Percentiles rank a stretch among this genome's conserved stretches.
Conservation (phyloP, 1,284 basidiomycete genomes). For the Coniophora puteana region DNA sequence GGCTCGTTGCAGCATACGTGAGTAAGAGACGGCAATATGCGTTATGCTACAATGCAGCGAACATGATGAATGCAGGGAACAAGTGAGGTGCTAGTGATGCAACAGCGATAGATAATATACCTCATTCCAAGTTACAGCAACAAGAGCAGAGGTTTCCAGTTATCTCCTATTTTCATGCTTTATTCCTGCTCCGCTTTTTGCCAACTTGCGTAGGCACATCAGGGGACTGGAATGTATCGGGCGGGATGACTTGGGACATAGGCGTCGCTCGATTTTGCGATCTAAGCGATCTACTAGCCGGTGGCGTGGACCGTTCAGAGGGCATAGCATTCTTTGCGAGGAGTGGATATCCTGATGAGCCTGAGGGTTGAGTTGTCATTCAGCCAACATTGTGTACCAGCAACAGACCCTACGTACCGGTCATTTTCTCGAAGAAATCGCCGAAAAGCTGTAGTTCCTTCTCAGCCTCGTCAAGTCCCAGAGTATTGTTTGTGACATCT, state of each 20-base stretch:
- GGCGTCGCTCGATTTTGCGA: conserved; percentile 18
- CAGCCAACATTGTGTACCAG: conserved; percentile 3
- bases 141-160: too few species aligned
- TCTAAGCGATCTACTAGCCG: conserved; percentile 9
- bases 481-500: too few species aligned
- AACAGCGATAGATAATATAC: conserved; percentile 22
- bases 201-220: conserved; percentile 17
- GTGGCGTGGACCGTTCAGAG: conserved; percentile 8
- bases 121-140: conserved; percentile 11
- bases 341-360: conserved; percentile 19
- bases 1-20: too few species aligned
- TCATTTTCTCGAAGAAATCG: conserved; percentile 23
- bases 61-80: too few species aligned
- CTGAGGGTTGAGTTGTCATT: conserved; percentile 8
- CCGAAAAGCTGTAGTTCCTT: conserved; percentile 19
- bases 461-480: too few species aligned
- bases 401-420: conserved; percentile 16
- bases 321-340: conserved; percentile 13
- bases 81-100: conserved; percentile 23
- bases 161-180: too few species aligned
- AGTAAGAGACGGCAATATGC: too few species aligned
- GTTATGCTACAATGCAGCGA: too few species aligned
- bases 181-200: conserved; percentile 26
- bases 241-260: conserved; percentile 5
- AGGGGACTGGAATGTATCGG: conserved; percentile 14